Base-by-base conservation (phyloP, 495 filamentous ascomycete species). In the Neurospora sp. region DNA sequence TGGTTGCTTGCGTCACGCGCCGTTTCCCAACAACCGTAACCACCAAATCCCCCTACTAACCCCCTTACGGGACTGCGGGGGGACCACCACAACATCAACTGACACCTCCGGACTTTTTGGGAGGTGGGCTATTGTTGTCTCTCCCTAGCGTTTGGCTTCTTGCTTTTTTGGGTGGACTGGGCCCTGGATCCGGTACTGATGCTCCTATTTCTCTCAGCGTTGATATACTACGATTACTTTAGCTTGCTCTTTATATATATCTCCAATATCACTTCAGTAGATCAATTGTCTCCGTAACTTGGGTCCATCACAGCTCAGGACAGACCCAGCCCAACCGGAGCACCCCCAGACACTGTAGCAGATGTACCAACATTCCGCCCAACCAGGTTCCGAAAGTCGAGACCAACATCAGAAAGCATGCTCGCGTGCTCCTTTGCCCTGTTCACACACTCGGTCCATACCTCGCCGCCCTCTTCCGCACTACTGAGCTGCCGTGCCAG, bases 371-470 rank as follows among this genome's bases (percentile, higher is more conserved):
- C 75, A 39, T 82, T 83, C 69, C 78, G 81, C 12, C 81, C 87
- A 16, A 89, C 90, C 71, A 97, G 82, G 74, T 92, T 90, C 62
- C 87, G 88, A 78, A 98, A 98, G 80, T 99, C 96, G 18, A 99
- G 82, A 0, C 96, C 95, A 5, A 97, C 94, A 73, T 97, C 93
- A 5, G 87, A 85, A 73, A 99, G 81, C 83, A 97, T 89, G 40
- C 82, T 85, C 3, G 92, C 94, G 83, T 98, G 94, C 38, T 90
- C 88, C 78, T 88, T 91, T 1, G 94, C 93, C 73, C 90, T 89
- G 40, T 92, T 89, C 84, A 98, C 88, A 80, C 96, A 97, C 80
- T 94, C 89, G 71, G 86, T 87, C 92, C 92, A 97, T 8, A 92
- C 86, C 73, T 86, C 86, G 18, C 89, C 89, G 27, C 86, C 89